Evolutionary conservation across 306 rosid species (phyloP).

Genomic region (Glycyrrhiza uralensis): DNA sequence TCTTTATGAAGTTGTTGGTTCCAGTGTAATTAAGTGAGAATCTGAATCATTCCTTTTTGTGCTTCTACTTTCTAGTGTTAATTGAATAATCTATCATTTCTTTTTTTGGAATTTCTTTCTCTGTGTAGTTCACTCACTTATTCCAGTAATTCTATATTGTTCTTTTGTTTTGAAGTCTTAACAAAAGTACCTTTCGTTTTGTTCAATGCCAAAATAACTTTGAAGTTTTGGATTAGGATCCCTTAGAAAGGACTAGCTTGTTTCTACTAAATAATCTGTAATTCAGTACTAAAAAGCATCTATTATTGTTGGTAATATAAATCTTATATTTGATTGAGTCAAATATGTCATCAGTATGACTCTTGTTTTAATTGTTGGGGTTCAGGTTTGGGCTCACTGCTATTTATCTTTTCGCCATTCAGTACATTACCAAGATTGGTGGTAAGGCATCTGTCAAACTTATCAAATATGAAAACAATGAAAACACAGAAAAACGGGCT

Average conservation of each 20-base stretch:
- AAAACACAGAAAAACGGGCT: constrained; percentile 74
- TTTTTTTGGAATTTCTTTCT: not conserved
- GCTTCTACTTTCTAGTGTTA: constrained; percentile 18
- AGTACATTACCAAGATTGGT: constrained; percentile 69
- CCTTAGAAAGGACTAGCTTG: not conserved
- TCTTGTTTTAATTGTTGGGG: not conserved
- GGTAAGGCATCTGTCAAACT: constrained; percentile 81
- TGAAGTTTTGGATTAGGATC: not conserved
- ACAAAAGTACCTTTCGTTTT: not conserved
- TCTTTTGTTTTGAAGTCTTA: not conserved
- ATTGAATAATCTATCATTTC: constrained; percentile 11
- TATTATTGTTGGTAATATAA: not conserved
- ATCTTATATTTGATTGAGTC: not conserved
- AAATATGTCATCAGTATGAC: constrained; percentile 18
- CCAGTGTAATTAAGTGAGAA: constrained; percentile 73
- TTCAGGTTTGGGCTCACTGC: constrained; percentile 89
- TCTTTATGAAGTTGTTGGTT: constrained; percentile 65
- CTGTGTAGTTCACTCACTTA: not conserved
- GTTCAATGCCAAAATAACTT: not conserved
- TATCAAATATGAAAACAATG: constrained; percentile 77
- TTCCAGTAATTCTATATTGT: not conserved
- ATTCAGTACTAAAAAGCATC: not conserved
- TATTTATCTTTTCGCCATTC: constrained; percentile 74
- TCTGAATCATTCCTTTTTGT: not conserved
- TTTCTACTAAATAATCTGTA: not conserved